A percentile compares a stretch with the other conserved stretches of the same genome.
Conservation (phyloP, 257 asterid genomes). For the Solanum stenotomum region DNA sequence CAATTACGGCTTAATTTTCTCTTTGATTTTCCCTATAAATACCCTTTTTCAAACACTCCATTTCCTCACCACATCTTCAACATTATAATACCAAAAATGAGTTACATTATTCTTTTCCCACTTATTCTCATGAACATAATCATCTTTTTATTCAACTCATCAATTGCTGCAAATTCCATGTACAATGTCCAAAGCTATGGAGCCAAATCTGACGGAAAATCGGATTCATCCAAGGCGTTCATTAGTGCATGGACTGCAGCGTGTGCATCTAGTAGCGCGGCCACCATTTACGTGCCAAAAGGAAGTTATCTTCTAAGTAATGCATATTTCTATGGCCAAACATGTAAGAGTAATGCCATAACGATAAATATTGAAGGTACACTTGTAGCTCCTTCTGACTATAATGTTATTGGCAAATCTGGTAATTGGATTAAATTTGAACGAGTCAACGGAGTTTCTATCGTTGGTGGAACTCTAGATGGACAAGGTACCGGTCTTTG, state of each 20-base stretch:
- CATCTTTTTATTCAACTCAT: neutral
- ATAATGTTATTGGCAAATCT: conserved; percentile 16
- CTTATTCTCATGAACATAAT: neutral
- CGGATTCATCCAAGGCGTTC: conserved; percentile 34
- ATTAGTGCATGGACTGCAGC: conserved; percentile 45
- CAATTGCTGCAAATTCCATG: neutral
- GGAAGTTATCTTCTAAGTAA: conserved; percentile 30
- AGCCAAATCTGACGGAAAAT: conserved; percentile 35
- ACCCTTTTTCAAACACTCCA: neutral
- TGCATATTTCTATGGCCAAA: conserved; percentile 25
- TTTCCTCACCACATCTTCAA: neutral
- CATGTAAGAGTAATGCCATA: conserved; percentile 32
- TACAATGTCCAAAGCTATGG: conserved; percentile 30
- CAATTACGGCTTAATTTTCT: neutral
- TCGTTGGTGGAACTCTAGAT: conserved; percentile 46
- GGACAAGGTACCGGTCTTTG: conserved; percentile 52
- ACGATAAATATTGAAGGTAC: conserved; percentile 28
- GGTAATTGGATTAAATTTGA: conserved; percentile 38
- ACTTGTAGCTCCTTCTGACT: conserved; percentile 48
- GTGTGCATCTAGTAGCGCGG: conserved; percentile 32
- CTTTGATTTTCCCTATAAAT: neutral
- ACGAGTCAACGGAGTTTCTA: conserved; percentile 27
- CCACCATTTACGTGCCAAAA: conserved; percentile 37
- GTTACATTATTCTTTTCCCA: neutral
- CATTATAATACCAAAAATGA: neutral